Evolutionary conservation across 768 basidiomycete species (phyloP).

Genomic region (Boletellus emodensis): DNA sequence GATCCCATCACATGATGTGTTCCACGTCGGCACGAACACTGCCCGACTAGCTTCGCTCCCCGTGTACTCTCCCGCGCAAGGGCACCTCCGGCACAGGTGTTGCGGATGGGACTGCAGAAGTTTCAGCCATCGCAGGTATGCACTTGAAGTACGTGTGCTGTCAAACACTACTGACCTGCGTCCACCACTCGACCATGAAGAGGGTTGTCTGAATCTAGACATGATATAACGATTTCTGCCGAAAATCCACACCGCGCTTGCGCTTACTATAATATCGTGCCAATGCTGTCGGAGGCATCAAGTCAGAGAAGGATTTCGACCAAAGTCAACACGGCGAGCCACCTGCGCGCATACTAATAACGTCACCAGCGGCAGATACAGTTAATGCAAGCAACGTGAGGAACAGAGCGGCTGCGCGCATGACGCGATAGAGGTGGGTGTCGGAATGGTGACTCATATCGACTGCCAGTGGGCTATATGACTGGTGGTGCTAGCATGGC

Average conservation of each 20-base stretch:
- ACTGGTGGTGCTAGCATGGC: too few species aligned
- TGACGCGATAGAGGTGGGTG: too few species aligned
- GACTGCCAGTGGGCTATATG: too few species aligned
- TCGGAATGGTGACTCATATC: too few species aligned
- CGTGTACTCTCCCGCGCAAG: conserved; percentile 4
- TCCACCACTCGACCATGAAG: background rate
- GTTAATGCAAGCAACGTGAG: conserved; percentile 5
- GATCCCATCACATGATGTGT: background rate
- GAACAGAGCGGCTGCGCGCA: background rate
- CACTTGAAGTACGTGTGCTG: background rate
- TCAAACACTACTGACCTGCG: conserved; percentile 7
- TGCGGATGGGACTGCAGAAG: too few species aligned
- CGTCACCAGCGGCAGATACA: conserved; percentile 5
- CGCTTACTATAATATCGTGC: conserved; percentile 4
- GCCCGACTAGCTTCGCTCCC: background rate
- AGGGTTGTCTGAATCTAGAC: background rate
- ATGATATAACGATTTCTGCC: background rate
- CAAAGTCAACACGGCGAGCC: background rate
- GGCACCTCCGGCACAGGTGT: conserved; percentile 8
- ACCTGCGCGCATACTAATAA: conserved; percentile 8
- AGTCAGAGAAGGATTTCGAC: background rate
- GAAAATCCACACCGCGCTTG: background rate
- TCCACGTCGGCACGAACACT: too few species aligned
- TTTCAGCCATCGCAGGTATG: background rate
- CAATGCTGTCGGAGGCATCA: background rate